These are phyloP conservation scores for Oryza glumipatula DNA, from an alignment of 176 grass and related monocot genomes.

Conservation along the genomic window DNA sequence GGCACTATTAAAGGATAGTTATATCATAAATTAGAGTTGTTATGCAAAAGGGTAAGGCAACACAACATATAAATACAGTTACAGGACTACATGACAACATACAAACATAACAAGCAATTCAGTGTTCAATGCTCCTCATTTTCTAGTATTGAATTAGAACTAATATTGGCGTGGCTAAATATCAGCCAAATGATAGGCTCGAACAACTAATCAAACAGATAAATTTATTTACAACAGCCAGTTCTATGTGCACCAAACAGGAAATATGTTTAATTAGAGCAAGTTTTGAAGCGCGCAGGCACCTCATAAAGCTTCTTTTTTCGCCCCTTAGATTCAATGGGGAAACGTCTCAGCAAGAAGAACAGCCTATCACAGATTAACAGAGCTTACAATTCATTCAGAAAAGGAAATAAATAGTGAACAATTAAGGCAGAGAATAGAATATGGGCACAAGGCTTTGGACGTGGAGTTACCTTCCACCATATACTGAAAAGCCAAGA, in stretches of 20 bases:
- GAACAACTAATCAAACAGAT: not conserved
- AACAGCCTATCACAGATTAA: constrained; percentile 65
- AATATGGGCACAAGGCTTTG: constrained; percentile 21
- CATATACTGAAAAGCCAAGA: constrained; percentile 87
- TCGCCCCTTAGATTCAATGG: constrained; percentile 92
- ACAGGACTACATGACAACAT: not conserved
- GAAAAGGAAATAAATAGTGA: not conserved
- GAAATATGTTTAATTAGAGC: not conserved
- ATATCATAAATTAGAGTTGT: not conserved
- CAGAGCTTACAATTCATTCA: not conserved
- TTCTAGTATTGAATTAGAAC: not conserved
- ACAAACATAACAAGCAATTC: not conserved
- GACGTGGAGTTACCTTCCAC: constrained; percentile 69
- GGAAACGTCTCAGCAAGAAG: constrained; percentile 89
- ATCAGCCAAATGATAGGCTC: not conserved
- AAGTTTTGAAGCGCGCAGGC: constrained; percentile 8
- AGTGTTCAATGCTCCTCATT: not conserved
- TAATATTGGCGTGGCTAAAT: not conserved
- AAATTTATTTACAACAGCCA: not conserved
- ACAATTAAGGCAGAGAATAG: not conserved
- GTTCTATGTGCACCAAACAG: not conserved
- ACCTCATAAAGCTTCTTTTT: constrained; percentile 99
- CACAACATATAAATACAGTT: not conserved
- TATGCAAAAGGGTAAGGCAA: not conserved
- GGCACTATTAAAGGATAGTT: not conserved